Evolutionary conservation across 129 eudicot species (phyloP).

Genomic region (carrot (Daucus carota)): DH1_v3.0 NC_030381.2:19363501-19364000

Average conservation of each 20-base stretch:
- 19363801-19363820: background rate
- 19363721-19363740: background rate
- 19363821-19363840: background rate
- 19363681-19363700: background rate
- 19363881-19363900: background rate
- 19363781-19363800: background rate
- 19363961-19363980: background rate
- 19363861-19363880: background rate
- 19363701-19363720: background rate
- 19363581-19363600: constrained; percentile 95
- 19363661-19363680: constrained; percentile 51
- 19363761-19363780: background rate
- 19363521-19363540: background rate
- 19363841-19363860: background rate
- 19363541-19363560: constrained; percentile 1
- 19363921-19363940: background rate
- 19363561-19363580: constrained; percentile 12
- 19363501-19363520: background rate
- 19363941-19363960: background rate
- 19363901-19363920: background rate
- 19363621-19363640: constrained; percentile 79
- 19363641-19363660: constrained; percentile 69
- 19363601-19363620: constrained; percentile 96
- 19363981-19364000: background rate
- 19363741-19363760: background rate